phyloP scores from a whole-genome alignment of 306 rosid genomes.

The Casuarina glauca region DNA sequence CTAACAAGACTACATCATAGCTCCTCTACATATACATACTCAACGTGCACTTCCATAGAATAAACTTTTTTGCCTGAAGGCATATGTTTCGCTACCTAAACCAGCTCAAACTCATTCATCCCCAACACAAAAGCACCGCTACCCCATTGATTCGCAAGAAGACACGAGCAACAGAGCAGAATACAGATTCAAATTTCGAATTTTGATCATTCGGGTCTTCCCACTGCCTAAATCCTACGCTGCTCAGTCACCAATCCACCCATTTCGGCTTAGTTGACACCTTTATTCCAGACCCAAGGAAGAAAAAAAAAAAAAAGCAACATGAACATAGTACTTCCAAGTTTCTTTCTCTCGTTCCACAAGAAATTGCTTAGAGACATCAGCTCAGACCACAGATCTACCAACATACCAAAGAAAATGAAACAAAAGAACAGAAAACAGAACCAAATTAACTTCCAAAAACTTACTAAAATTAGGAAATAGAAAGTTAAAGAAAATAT shows the following conservation, averaged over 20 bases:
- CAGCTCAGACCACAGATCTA: constrained; percentile 68
- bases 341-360: constrained; percentile 26
- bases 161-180: constrained; percentile 9
- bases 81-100: constrained; percentile 23
- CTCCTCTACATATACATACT: background rate
- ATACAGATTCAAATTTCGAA: constrained; percentile 23
- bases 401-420: constrained; percentile 29
- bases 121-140: constrained; percentile 25
- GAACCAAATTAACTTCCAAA: constrained; percentile 34
- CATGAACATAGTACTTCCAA: constrained; percentile 28
- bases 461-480: constrained; percentile 33
- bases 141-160: constrained; percentile 13
- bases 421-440: constrained; percentile 11
- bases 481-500: constrained; percentile 26
- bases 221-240: constrained; percentile 25
- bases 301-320: constrained; percentile 10
- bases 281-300: constrained; percentile 9
- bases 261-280: constrained; percentile 12
- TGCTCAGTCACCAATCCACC: constrained; percentile 21
- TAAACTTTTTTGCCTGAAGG: background rate
- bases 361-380: constrained; percentile 35
- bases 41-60: background rate
- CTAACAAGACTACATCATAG: background rate
- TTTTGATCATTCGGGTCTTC: constrained; percentile 30
- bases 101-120: constrained; percentile 26